Conservation (phyloP, 139 green algal genomes). For the Axilococcus clingmanii region DNA sequence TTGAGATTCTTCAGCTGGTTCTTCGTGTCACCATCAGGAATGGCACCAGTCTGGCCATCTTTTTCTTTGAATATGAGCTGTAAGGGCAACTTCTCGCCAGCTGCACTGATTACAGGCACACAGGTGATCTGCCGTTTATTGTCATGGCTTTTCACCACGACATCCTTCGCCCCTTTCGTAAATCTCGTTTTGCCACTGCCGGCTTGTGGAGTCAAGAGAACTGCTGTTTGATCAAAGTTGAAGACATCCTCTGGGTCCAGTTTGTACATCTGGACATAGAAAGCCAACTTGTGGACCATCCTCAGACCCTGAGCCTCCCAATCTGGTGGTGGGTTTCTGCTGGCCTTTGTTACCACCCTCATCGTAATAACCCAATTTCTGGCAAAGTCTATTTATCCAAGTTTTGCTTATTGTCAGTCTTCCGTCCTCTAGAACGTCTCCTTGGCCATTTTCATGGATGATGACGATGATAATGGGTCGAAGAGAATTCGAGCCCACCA, state of each 20-base stretch:
- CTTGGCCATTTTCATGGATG: not conserved
- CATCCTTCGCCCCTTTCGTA: not conserved
- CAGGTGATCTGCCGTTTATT: not conserved
- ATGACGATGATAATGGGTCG: not conserved
- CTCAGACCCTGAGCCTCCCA: not conserved
- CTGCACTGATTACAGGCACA: not conserved
- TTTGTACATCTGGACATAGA: not conserved
- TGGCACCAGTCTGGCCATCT: not conserved
- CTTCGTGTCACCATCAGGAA: constrained; percentile 1
- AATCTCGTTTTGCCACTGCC: not conserved
- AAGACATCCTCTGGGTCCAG: not conserved
- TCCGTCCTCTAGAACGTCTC: not conserved
- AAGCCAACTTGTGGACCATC: not conserved
- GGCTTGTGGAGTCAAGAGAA: not conserved
- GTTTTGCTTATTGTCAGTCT: not conserved
- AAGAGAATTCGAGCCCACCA: not conserved
- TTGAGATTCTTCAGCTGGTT: not conserved
- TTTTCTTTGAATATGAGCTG: not conserved
- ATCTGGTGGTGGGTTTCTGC: not conserved
- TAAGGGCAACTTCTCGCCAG: constrained; percentile 1
- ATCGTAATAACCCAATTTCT: not conserved
- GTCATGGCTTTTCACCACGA: not conserved
- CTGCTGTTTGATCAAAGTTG: constrained; percentile 6
- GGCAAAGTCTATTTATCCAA: not conserved
- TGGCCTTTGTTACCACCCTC: not conserved